Percentiles rank a stretch among this genome's conserved stretches.
These are phyloP conservation scores for Kwoniella heveanensis DNA, from an alignment of 768 basidiomycete genomes.

Conservation along the genomic window DNA sequence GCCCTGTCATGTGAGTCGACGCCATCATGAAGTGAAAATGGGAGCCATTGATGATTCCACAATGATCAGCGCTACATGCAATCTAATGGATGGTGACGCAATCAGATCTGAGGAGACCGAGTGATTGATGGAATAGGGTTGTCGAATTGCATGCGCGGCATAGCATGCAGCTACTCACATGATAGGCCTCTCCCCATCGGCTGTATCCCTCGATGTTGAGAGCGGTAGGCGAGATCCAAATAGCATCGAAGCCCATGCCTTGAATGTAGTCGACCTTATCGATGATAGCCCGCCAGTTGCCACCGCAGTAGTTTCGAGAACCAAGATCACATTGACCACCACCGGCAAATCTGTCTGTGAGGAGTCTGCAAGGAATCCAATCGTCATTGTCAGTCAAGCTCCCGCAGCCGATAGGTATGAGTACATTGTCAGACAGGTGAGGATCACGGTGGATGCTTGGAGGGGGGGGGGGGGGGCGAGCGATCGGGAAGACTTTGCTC, in stretches of 20 bases:
- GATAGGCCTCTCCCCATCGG: constrained; percentile 52
- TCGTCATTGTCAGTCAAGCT: background rate
- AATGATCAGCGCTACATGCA: background rate
- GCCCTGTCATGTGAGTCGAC: too few relatives aligned
- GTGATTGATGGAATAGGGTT: too few relatives aligned
- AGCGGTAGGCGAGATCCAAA: constrained; percentile 56
- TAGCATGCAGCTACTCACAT: constrained; percentile 31
- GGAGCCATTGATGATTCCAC: too few relatives aligned
- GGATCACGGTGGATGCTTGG: background rate
- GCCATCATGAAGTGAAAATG: too few relatives aligned
- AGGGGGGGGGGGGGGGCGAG: background rate
- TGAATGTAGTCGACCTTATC: constrained; percentile 55
- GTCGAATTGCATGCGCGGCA: background rate
- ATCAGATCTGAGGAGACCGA: too few relatives aligned
- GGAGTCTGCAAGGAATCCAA: constrained; percentile 27
- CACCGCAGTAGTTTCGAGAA: constrained; percentile 50
- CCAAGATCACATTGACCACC: constrained; percentile 37
- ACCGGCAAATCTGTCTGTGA: constrained; percentile 56
- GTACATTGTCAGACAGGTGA: too few relatives aligned
- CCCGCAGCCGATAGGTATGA: too few relatives aligned
- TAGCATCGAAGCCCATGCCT: constrained; percentile 54
- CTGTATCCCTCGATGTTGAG: constrained; percentile 49
- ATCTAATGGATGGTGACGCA: too few relatives aligned
- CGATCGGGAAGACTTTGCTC: constrained; percentile 8
- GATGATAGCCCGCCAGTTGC: constrained; percentile 46